Evolutionary conservation across 257 asterid genomes (phyloP).

Genomic region (Datura wrightii): DNA sequence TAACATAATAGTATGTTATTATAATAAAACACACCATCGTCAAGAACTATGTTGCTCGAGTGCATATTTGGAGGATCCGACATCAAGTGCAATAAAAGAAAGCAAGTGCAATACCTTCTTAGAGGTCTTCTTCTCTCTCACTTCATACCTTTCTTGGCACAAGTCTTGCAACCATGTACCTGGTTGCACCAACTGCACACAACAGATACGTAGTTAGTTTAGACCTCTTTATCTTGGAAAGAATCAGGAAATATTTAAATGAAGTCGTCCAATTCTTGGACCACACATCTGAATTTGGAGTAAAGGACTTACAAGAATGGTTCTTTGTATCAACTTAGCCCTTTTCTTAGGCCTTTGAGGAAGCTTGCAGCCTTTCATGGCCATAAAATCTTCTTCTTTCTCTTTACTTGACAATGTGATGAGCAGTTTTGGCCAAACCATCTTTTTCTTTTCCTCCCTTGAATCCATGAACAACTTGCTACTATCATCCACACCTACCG

Average conservation of each 20-base stretch:
- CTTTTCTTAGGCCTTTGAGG: slow-evolving; percentile 63
- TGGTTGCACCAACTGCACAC: slow-evolving; percentile 53
- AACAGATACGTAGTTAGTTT: not conserved
- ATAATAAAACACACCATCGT: not conserved
- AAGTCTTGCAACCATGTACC: slow-evolving; percentile 59
- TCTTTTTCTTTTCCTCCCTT: slow-evolving; percentile 45
- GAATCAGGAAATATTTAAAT: slow-evolving; percentile 7
- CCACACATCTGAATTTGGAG: not conserved
- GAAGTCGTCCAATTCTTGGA: not conserved
- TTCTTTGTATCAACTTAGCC: slow-evolving; percentile 50
- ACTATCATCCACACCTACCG: slow-evolving; percentile 70
- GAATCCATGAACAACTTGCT: slow-evolving; percentile 55
- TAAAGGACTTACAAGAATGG: slow-evolving; percentile 42
- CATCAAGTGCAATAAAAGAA: not conserved
- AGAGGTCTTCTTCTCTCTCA: slow-evolving; percentile 58
- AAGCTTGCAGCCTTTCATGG: slow-evolving; percentile 55
- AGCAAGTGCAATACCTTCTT: slow-evolving; percentile 42
- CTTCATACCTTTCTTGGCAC: slow-evolving; percentile 62
- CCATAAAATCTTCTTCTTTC: slow-evolving; percentile 57
- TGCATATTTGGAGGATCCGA: not conserved
- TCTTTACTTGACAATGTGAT: slow-evolving; percentile 51
- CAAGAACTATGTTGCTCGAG: not conserved
- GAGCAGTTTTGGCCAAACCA: slow-evolving; percentile 49
- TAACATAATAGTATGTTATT: not conserved
- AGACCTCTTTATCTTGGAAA: not conserved